Evolutionary conservation across 1,284 basidiomycete species (phyloP).

Genomic region (Stygiomarasmius scandens): DNA sequence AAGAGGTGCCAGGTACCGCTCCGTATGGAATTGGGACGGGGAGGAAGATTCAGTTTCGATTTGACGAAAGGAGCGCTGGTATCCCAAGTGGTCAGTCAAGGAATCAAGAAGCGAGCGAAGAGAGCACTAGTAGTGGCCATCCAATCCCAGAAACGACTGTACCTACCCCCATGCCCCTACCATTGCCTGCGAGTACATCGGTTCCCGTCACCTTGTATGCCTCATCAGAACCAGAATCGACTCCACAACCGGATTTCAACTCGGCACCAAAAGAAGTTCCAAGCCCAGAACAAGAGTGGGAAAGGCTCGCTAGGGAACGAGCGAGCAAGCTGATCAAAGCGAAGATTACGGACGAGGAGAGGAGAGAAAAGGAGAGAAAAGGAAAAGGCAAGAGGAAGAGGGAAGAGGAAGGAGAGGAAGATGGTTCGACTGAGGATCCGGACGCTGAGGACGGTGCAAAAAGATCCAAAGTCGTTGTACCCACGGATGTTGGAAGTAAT

Average conservation of each 20-base stretch:
- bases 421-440: not conserved
- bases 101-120: too few species aligned
- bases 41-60: not conserved
- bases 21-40: too few species aligned
- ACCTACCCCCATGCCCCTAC: too few species aligned
- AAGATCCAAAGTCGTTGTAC: conserved; percentile 22
- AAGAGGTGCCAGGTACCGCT: too few species aligned
- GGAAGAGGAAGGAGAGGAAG: conserved; percentile 7
- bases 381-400: not conserved
- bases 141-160: too few species aligned
- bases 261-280: too few species aligned
- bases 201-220: too few species aligned
- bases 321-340: not conserved
- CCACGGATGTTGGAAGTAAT: conserved; percentile 34
- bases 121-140: too few species aligned
- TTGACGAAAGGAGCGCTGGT: not conserved
- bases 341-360: not conserved
- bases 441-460: conserved; percentile 2
- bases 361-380: not conserved
- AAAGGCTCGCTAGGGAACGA: conserved; percentile 1
- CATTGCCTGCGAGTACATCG: too few species aligned
- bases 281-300: conserved; percentile 22
- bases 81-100: conserved; percentile 19
- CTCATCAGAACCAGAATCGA: too few species aligned
- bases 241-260: too few species aligned